A percentile compares a stretch with the other conserved stretches of the same genome.
Conservation (phyloP, 176 grass and related monocot genomes). For the Triticum timopheevii region DNA sequence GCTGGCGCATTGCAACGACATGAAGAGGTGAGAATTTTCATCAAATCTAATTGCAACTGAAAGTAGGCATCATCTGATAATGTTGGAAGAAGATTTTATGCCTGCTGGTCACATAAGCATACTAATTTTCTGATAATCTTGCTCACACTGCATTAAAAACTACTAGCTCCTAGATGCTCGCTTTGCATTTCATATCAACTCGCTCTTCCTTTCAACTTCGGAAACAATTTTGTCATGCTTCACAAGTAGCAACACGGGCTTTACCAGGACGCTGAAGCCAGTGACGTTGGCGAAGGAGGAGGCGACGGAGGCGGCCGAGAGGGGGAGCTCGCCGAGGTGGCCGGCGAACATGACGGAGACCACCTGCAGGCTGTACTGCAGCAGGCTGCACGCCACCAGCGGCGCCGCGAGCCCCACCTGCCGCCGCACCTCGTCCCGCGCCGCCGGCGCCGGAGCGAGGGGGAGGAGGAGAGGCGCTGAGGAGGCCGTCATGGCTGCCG, state of each 20-base stretch:
- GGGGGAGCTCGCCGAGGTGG: constrained; percentile 60
- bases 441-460: not conserved
- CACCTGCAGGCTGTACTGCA: constrained; percentile 62
- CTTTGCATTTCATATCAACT: not conserved
- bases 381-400: constrained; percentile 53
- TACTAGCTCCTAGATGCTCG: too few species aligned
- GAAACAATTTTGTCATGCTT: not conserved
- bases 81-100: too few species aligned
- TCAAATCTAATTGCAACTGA: not conserved
- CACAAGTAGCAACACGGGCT: not conserved
- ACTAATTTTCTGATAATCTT: too few species aligned
- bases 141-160: not conserved
- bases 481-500: constrained; percentile 12
- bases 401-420: constrained; percentile 60
- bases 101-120: too few species aligned
- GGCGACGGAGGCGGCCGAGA: constrained; percentile 60
- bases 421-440: constrained; percentile 37
- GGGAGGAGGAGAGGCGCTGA: constrained; percentile 14
- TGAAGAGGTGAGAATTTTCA: not conserved
- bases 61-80: not conserved
- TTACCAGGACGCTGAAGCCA: constrained; percentile 74
- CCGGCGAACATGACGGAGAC: constrained; percentile 79
- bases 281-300: constrained; percentile 71
- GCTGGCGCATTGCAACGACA: constrained; percentile 34
- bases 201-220: not conserved